Evolutionary conservation across 352 stramenopile species (phyloP), one percentile per base, ranked within the genome.

Genomic region (Halophytophthora polymorphica): DNA sequence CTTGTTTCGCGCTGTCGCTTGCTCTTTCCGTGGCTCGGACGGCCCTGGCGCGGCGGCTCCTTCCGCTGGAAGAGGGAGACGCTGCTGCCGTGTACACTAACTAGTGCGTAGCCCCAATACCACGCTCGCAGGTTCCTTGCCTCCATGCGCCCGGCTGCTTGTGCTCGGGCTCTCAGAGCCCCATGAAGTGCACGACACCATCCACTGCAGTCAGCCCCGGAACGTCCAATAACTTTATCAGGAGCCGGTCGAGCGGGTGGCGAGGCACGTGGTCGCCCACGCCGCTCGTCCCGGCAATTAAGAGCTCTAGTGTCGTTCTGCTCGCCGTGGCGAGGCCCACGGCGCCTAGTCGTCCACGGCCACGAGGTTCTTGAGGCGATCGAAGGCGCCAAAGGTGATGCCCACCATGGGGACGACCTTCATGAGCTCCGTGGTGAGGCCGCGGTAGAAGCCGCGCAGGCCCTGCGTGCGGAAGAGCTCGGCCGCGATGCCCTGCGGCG

Each of bases 351-450:
- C 50, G 47, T 95, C 76, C 66, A 90, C 66, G 49, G 85, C 57
- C 44, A 98, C 73, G 48, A 94, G 45, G 44, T 94, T 87, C 68
- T 98, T 98, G 61, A 97, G 81, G 46, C 77, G 80, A 66, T 98
- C 95, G 68, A 98, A 98, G 21, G 93, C 93, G 50, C 88, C 82
- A 50, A 98, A 98, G 43, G 96, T 98, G 49, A 97, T 98, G 17
- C 90, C 90, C 34, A 98, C 95, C 92, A 98, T 98, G 6, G 95
- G 95, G 48, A 98, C 86, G 17, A 98, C 95, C 63, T 98, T 98
- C 75, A 98, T 85, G 48, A 98, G 70, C 71, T 98, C 95, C 6
- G 94, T 93, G 28, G 87, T 92, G 52, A 98, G 61, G 13, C 87
- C 87, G 17, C 87, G 80, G 58, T 96, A 96, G 50, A 96, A 93